Base-by-base conservation (phyloP, 2,329 filamentous ascomycete genomes). In the Paecilomyces sp. region DNA sequence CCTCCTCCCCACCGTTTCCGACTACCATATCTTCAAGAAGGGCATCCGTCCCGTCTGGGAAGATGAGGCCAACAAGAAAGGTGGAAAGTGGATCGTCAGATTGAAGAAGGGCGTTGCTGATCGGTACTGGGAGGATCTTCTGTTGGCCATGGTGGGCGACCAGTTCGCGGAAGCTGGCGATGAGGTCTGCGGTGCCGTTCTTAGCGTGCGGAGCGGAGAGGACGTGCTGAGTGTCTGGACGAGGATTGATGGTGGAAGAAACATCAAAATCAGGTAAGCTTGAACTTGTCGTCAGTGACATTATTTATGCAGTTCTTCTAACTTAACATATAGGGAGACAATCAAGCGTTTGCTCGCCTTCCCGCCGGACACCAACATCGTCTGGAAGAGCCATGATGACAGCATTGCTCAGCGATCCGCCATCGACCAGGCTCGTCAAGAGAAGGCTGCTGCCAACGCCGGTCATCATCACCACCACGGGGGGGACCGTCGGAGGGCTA, bases 171-270 rank as follows among this genome's bases (percentile, higher is more conserved):
- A 97, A 71, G 92, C 92, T 41, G 86, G 88, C 56, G 93, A 97
- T 67, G 93, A 99, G 74, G 89, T 99, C 51, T 99, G 93, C 71
- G 94, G 94, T 61, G 91, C 90, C 58, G 94, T 99, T 31, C 83
- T 99, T 52, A 97, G 92, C 73, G 90, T 99, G 64, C 85, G 94
- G 63, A 96, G 92, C 70, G 93, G 92, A 52, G 94, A 99, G 78
- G 94, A 99, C 72, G 95, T 97, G 63, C 83, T 99, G 75, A 97
- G 92, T 78, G 92, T 99, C 72, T 99, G 94, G 94, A 96, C 92
- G 58, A 90, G 92, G 75, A 94, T 91, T 68, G 91, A 96, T 70
- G 93, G 92, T 53, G 91, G 92, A 63, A 88, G 91, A 69, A 95
- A 97, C 75, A 89, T 97, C 68, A 97, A 96, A 81, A 96, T 99